Conservation (phyloP, 768 basidiomycete genomes). For the Lentinula guzmanii region DNA sequence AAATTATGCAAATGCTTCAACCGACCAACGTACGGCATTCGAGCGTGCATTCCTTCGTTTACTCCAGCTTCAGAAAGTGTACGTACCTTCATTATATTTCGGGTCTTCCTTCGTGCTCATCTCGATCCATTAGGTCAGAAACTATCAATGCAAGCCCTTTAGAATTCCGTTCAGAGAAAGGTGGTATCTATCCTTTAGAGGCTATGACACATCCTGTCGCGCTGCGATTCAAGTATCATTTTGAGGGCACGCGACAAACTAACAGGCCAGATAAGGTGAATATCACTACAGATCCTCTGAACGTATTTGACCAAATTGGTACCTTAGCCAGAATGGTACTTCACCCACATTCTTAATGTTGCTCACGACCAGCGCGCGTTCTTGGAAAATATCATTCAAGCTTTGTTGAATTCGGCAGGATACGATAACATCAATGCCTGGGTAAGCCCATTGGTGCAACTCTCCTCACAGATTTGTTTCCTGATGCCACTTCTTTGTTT, state of each 20-base stretch:
- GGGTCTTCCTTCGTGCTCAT: neutral
- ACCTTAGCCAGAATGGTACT: slow-evolving; percentile 91
- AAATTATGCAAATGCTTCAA: slow-evolving; percentile 48
- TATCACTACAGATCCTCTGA: neutral
- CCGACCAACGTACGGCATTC: slow-evolving; percentile 56
- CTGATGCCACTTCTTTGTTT: slow-evolving; percentile 3
- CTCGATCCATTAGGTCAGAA: slow-evolving; percentile 39
- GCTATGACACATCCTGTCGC: slow-evolving; percentile 79
- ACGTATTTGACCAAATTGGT: neutral
- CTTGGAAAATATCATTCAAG: slow-evolving; percentile 71
- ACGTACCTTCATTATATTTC: slow-evolving; percentile 21
- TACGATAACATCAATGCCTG: slow-evolving; percentile 65
- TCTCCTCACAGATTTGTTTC: neutral
- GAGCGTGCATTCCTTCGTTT: slow-evolving; percentile 75
- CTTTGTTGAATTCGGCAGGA: slow-evolving; percentile 56
- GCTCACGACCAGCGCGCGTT: slow-evolving; percentile 81
- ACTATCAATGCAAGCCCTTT: slow-evolving; percentile 26
- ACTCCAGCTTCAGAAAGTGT: slow-evolving; percentile 75
- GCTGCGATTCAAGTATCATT: slow-evolving; percentile 91
- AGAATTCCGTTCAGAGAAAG: slow-evolving; percentile 27
- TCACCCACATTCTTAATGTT: slow-evolving; percentile 85
- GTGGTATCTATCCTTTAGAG: slow-evolving; percentile 77
- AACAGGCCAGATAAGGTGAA: slow-evolving; percentile 89
- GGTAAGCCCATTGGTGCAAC: slow-evolving; percentile 37
- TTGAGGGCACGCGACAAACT: slow-evolving; percentile 80